phyloP scores from a whole-genome alignment of 2,329 filamentous ascomycete genomes.

The Alternaria incomplexa region DNA sequence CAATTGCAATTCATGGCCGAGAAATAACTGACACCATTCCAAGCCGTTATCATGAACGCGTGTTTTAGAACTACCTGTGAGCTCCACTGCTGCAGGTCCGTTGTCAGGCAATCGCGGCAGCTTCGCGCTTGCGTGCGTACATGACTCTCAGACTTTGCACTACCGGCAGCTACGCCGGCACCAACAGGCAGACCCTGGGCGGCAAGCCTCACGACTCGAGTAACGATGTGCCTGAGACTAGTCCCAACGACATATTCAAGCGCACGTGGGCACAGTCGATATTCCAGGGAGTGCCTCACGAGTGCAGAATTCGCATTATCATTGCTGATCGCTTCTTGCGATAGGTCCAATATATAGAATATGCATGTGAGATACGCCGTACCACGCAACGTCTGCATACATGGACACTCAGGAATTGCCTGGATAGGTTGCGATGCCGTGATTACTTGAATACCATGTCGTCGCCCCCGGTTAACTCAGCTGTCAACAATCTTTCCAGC shows the following conservation, averaged over 20 bases:
- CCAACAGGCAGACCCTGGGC: background rate
- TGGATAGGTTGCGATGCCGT: constrained; percentile 1
- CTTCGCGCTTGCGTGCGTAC: background rate
- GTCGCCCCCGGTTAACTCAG: background rate
- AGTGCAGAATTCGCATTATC: background rate
- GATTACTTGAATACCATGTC: constrained; percentile 2
- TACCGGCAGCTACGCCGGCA: background rate
- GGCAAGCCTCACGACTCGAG: background rate
- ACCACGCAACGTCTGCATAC: background rate
- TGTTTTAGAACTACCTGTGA: background rate
- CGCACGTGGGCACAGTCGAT: constrained; percentile 1
- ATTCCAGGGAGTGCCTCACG: background rate
- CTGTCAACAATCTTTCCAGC: constrained; percentile 1
- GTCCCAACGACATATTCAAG: background rate
- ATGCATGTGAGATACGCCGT: background rate
- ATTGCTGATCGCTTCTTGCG: background rate
- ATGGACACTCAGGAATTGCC: background rate
- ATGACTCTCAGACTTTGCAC: constrained; percentile 6
- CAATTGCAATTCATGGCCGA: too few species aligned
- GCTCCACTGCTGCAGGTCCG: background rate
- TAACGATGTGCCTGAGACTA: background rate
- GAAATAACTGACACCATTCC: background rate
- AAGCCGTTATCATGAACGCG: background rate
- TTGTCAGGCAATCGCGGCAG: background rate
- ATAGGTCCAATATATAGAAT: background rate